Evolutionary conservation across 768 basidiomycete species (phyloP).

Genomic region (Phanerodontia chrysosporium): DNA sequence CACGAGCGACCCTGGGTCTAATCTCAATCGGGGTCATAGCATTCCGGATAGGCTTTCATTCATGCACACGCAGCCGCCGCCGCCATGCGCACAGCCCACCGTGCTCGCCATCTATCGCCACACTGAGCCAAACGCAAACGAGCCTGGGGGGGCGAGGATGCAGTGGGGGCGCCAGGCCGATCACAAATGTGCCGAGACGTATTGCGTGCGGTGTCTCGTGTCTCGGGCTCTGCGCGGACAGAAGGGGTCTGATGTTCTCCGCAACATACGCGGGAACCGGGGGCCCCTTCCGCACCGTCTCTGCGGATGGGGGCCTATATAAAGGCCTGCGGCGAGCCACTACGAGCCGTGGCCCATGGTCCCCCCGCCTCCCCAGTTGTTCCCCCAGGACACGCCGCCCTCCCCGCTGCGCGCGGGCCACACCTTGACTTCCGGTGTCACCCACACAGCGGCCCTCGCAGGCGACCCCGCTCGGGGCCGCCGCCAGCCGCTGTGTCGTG

Average conservation of each 20-base stretch:
- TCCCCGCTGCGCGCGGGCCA: conserved; percentile 10
- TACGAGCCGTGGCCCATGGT: too few relatives aligned
- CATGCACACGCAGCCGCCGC: background rate
- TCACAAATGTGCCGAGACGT: background rate
- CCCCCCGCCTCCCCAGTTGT: too few relatives aligned
- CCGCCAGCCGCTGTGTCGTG: conserved; percentile 22
- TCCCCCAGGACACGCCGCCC: background rate
- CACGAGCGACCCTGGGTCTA: background rate
- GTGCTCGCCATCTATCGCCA: conserved; percentile 1
- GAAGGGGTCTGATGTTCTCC: background rate
- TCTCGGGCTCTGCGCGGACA: background rate
- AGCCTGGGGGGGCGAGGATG: background rate
- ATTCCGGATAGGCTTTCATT: background rate
- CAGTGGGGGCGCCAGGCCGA: background rate
- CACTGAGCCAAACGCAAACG: background rate
- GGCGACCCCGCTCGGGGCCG: conserved; percentile 12
- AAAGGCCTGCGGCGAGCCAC: too few relatives aligned
- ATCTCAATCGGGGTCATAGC: background rate
- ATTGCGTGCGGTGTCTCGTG: background rate
- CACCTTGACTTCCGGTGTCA: conserved; percentile 19
- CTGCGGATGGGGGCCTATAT: too few relatives aligned
- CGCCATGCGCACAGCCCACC: background rate
- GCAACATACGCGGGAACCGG: background rate
- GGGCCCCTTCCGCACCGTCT: background rate
- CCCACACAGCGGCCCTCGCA: conserved; percentile 16